These are phyloP conservation scores for Oryza meridionalis DNA, from an alignment of 176 grass and related monocot genomes.

Conservation along the genomic window DNA sequence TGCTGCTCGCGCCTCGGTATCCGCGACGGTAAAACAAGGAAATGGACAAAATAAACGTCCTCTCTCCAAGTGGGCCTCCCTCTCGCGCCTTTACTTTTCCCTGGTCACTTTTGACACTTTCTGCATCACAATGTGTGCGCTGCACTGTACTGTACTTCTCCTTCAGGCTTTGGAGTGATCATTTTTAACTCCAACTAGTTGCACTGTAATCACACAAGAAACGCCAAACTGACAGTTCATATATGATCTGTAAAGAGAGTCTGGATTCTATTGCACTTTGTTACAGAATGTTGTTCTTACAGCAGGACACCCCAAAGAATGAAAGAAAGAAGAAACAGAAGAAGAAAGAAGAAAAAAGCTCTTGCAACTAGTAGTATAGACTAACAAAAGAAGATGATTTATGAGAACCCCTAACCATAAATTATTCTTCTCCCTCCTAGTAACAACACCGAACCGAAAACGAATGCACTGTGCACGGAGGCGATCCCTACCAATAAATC, in stretches of 20 bases:
- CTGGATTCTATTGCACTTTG: conserved; percentile 40
- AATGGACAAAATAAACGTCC: conserved; percentile 4
- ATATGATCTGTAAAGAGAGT: neutral
- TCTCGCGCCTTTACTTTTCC: neutral
- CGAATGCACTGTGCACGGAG: conserved; percentile 49
- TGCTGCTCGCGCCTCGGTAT: neutral
- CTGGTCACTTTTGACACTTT: neutral
- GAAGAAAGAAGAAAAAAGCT: neutral
- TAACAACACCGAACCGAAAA: conserved; percentile 35
- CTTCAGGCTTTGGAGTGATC: neutral
- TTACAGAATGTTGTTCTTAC: conserved; percentile 52
- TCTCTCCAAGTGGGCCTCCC: neutral
- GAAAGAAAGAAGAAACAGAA: neutral
- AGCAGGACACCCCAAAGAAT: conserved; percentile 42
- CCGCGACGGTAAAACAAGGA: neutral
- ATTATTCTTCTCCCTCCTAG: conserved; percentile 30
- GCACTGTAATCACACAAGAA: neutral
- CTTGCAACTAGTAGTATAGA: conserved; percentile 20
- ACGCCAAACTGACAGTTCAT: neutral
- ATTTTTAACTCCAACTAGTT: neutral
- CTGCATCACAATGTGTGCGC: neutral
- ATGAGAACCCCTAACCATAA: conserved; percentile 35
- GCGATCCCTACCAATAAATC: conserved; percentile 40
- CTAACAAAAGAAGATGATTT: conserved; percentile 24
- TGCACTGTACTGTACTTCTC: neutral